Evolutionary conservation across 108 stramenopile species (phyloP), one percentile per base, ranked within the genome.

Genomic region (Nitzschia sp.): DNA sequence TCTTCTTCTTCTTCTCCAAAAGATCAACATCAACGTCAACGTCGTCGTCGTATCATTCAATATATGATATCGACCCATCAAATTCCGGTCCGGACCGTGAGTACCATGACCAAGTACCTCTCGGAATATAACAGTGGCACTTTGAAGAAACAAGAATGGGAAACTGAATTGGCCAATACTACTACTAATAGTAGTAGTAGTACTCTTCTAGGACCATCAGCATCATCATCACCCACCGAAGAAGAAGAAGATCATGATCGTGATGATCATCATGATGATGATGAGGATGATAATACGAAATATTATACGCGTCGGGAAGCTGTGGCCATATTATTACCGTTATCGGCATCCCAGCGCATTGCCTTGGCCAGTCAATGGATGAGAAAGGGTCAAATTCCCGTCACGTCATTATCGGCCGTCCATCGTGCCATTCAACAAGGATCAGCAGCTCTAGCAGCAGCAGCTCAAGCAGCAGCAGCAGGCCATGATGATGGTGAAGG

Each of bases 21-120:
- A n/a, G n/a, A n/a, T n/a, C n/a, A n/a, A n/a, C n/a, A n/a, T n/a
- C 6, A 36, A 4, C 15, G 21, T 22, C 8, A 41, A 41, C 35
- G 38, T 41, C 34, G 59, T 11, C 35, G 9, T 41, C 33, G 21
- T 22, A 8, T 61, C n/a, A 41, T 61, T 61, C 15, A 23, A 15
- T 3, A 35, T 16, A 28, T 19, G 59, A 61, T 61, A 38, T 33
- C 36, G 11, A 26, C 6, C 6, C 16, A 61, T 3, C 59, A 16
- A 26, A 30, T 61, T 9, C 59, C 59, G 5, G 15, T 61, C 2
- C 15, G 35, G 5, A 26, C 59, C 17, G 35, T 6, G n/a, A 61
- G 15, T 16, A 61, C 59, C 21, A 61, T 61, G 33, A 35, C 35
- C 36, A 61, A 41, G 59, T 61, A 61, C 23, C 3, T 61, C 3